Conservation (phyloP, 306 rosid genomes). For the Ceratonia siliqua region DNA sequence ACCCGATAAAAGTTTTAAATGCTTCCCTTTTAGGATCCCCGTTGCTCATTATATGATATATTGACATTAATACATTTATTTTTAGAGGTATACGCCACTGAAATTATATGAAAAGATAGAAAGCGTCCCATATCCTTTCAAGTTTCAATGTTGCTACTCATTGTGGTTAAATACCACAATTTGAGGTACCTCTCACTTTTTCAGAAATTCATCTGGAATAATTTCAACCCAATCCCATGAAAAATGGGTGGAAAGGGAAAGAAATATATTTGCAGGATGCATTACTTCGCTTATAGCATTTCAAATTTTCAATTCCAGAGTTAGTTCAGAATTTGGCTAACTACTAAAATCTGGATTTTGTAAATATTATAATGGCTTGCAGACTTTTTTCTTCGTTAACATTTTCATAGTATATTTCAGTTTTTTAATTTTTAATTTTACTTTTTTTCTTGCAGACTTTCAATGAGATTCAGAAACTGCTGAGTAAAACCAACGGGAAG, state of each 20-base stretch:
- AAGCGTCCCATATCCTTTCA: background rate
- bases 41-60: background rate
- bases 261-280: background rate
- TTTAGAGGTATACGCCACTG: background rate
- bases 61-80: background rate
- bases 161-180: background rate
- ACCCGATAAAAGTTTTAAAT: background rate
- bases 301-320: background rate
- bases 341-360: constrained; percentile 5
- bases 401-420: background rate
- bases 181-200: background rate
- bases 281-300: background rate
- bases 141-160: background rate
- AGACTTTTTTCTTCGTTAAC: constrained; percentile 37
- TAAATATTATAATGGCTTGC: constrained; percentile 31
- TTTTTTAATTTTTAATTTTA: background rate
- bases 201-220: background rate
- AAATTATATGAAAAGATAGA: background rate
- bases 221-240: background rate
- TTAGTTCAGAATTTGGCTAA: background rate
- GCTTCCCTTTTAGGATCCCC: background rate
- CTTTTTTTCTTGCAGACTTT: constrained; percentile 64
- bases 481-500: constrained; percentile 86
- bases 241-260: background rate
- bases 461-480: constrained; percentile 81